Evolutionary conservation across 371 early-diverging fungal species (phyloP), one percentile per base, ranked within the genome.

Genomic region (Mortierella sp.): DNA sequence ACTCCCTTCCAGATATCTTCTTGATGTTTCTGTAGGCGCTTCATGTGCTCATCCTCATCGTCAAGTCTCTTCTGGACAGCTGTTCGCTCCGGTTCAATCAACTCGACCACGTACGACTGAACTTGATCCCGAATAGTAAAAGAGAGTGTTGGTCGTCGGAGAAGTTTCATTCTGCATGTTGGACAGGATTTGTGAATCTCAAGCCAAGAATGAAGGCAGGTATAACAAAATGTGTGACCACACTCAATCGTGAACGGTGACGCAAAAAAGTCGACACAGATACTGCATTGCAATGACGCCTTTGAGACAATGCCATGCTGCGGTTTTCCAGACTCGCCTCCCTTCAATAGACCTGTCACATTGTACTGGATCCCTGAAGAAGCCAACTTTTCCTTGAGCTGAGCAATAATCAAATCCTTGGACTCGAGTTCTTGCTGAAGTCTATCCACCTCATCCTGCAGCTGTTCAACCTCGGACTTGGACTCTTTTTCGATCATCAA

Each of bases 161-260:
- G 50, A 15, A 82, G 57, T 48, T 82, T 75, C 7, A 68, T 81
- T 43, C 82, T 67, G 29, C 82, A 82, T 9, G 82, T 72, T 18
- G 82, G 82, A 28, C 82, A 82, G 1, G 75, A 70, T 25, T 76
- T 76, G 63, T 70, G 75, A 12, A 75, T 68, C 56, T 62, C 26
- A 15, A 82, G 50, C 82, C 82, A 82, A 7, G 70, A 65, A 19
- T 67, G 64, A 9, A 82, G 48, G 29, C 82, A 82, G 16, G 64
- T 60, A 45, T 80, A 80, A 48, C 82, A 82, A 51, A 82, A 82
- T 0, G 82, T 75, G 60, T 82, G 82, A 0, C 82, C 82, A 55
- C 82, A 82, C 43, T 74, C 75, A 11, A 80, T 63, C 1, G 82
- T 82, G 26, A 57, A 82, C 0, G 82, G 82, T 1, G 68, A 72